Evolutionary conservation across 1,139 yeast species (phyloP).

Genomic region (Yamadazyma spencermartinsiae): DNA sequence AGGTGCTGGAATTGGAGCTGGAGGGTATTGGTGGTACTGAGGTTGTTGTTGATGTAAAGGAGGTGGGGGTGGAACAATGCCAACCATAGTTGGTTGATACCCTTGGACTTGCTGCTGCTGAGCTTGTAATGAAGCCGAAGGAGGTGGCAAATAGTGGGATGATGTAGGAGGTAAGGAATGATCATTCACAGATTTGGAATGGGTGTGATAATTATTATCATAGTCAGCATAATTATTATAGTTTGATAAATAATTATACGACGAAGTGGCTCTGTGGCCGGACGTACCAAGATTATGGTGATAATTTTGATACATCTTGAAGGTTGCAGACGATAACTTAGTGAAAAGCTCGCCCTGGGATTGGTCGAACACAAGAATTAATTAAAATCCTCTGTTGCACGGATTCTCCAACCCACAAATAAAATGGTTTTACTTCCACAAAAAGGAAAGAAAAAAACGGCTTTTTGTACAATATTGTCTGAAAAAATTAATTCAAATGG

Average conservation of each 20-base stretch:
- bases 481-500: background rate
- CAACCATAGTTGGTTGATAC: constrained; percentile 20
- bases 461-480: background rate
- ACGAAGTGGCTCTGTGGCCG: constrained; percentile 38
- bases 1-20: constrained; percentile 2
- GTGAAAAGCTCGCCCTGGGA: constrained; percentile 37
- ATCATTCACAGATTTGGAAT: background rate
- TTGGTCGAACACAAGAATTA: background rate
- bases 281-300: constrained; percentile 36
- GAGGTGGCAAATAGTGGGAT: constrained; percentile 14
- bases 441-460: background rate
- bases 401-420: background rate
- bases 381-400: background rate
- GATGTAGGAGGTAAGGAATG: constrained; percentile 17
- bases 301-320: constrained; percentile 8
- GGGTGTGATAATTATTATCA: background rate
- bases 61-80: constrained; percentile 18
- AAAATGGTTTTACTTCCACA: background rate
- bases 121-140: constrained; percentile 6
- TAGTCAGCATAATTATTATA: constrained; percentile 3
- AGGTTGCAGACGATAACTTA: constrained; percentile 41
- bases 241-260: constrained; percentile 24
- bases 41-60: constrained; percentile 7
- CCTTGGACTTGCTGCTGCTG: constrained; percentile 6
- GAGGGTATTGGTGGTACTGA: constrained; percentile 2